phyloP scores from a whole-genome alignment of 2,329 filamentous ascomycete genomes.

The Fusarium begoniae region DNA sequence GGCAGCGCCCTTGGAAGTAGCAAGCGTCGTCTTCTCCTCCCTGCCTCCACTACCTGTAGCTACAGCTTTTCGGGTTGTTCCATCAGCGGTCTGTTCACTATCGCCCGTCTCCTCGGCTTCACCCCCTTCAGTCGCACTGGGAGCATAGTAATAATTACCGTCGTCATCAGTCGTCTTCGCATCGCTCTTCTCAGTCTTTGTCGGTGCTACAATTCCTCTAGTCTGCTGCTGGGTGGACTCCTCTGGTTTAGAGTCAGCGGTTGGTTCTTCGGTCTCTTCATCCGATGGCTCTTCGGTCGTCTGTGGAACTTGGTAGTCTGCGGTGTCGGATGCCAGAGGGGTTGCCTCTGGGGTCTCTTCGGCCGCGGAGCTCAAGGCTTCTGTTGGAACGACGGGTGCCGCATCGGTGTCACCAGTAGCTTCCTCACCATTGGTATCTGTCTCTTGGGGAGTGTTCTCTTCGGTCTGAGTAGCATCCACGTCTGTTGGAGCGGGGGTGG shows the following conservation, averaged over 20 bases:
- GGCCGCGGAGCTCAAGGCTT: neutral
- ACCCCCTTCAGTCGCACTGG: neutral
- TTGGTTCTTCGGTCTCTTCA: neutral
- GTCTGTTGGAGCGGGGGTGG: neutral
- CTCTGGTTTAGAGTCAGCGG: neutral
- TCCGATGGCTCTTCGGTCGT: slow-evolving; percentile 1
- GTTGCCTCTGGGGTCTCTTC: slow-evolving; percentile 6
- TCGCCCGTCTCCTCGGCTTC: neutral
- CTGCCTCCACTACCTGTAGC: neutral
- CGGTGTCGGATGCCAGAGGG: neutral
- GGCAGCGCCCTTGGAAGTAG: neutral
- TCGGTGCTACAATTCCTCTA: neutral
- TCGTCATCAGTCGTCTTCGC: neutral
- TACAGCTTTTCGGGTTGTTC: neutral
- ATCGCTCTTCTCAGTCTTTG: neutral
- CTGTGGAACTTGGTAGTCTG: neutral
- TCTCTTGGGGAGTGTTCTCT: neutral
- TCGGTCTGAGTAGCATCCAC: neutral
- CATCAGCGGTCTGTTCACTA: neutral
- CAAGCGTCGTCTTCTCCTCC: neutral
- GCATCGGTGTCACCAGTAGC: neutral
- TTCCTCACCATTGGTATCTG: slow-evolving; percentile 13
- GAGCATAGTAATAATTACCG: neutral
- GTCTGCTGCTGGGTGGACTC: neutral
- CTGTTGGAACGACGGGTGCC: neutral